Evolutionary conservation across 768 basidiomycete genomes (phyloP).

Genomic region (Tricholoma saponaceum): DNA sequence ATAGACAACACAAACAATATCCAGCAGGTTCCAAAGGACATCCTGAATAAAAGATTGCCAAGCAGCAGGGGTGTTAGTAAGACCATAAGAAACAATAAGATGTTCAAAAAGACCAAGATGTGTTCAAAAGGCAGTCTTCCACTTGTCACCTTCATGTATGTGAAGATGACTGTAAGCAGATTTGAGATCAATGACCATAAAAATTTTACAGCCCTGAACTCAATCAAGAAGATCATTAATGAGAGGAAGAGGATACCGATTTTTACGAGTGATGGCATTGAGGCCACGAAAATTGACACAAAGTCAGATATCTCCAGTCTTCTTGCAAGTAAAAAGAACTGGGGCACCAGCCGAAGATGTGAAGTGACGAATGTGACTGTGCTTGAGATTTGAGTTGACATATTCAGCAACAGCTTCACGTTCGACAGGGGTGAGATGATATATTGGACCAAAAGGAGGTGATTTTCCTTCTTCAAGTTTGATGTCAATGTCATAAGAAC

Average conservation of each 20-base stretch:
- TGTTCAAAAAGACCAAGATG: too few species aligned
- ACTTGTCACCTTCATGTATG: constrained; percentile 35
- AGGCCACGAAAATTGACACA: constrained; percentile 31
- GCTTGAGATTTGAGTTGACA: background rate
- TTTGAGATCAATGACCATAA: constrained; percentile 1
- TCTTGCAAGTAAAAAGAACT: constrained; percentile 29
- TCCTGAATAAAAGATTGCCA: too few species aligned
- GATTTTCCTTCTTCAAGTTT: constrained; percentile 25
- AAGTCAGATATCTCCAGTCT: constrained; percentile 28
- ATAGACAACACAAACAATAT: constrained; percentile 38
- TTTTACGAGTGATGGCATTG: too few species aligned
- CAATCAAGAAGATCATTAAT: too few species aligned
- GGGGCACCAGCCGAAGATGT: constrained; percentile 25
- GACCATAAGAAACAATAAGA: too few species aligned
- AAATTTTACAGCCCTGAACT: too few species aligned
- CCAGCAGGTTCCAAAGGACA: constrained; percentile 30
- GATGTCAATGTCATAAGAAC: constrained; percentile 31
- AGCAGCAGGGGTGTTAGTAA: too few species aligned
- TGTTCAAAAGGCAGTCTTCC: constrained; percentile 47
- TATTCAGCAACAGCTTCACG: background rate
- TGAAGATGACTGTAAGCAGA: constrained; percentile 28
- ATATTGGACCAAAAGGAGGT: constrained; percentile 21
- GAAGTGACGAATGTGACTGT: constrained; percentile 8
- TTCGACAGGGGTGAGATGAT: too few species aligned
- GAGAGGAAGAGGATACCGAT: too few species aligned